These are phyloP conservation scores for Triadica sebifera DNA, from an alignment of 345 rosid genomes.

Conservation along the genomic window DNA sequence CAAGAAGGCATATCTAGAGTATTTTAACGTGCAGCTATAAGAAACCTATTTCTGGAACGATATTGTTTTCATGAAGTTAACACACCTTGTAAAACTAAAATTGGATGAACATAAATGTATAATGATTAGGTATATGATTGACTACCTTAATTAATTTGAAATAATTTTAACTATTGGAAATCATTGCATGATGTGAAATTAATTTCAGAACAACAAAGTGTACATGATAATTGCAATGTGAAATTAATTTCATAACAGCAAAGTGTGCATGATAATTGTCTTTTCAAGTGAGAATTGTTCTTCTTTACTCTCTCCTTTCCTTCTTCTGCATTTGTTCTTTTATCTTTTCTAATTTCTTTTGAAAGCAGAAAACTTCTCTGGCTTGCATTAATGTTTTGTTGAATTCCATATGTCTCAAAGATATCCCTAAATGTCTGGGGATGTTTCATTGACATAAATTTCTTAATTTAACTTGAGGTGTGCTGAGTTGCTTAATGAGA, in stretches of 20 bases:
- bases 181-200: not conserved
- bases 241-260: too few species aligned
- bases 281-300: too few species aligned
- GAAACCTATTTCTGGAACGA: not conserved
- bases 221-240: too few species aligned
- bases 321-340: not conserved
- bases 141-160: not conserved
- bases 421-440: not conserved
- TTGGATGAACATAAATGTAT: not conserved
- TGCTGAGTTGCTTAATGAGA: too few species aligned
- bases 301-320: not conserved
- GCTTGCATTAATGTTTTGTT: not conserved
- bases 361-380: too few species aligned
- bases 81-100: not conserved
- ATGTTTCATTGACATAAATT: not conserved
- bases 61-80: not conserved
- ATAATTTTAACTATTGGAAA: not conserved
- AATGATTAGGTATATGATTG: not conserved
- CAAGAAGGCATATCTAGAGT: not conserved
- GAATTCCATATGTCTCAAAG: not conserved
- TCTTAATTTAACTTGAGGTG: not conserved
- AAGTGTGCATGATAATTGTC: not conserved
- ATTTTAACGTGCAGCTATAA: not conserved
- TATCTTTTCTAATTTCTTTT: too few species aligned
- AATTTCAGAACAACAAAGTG: too few species aligned